Evolutionary conservation across 352 stramenopile genomes (phyloP).

Genomic region (Phytophthora palmivora): DNA sequence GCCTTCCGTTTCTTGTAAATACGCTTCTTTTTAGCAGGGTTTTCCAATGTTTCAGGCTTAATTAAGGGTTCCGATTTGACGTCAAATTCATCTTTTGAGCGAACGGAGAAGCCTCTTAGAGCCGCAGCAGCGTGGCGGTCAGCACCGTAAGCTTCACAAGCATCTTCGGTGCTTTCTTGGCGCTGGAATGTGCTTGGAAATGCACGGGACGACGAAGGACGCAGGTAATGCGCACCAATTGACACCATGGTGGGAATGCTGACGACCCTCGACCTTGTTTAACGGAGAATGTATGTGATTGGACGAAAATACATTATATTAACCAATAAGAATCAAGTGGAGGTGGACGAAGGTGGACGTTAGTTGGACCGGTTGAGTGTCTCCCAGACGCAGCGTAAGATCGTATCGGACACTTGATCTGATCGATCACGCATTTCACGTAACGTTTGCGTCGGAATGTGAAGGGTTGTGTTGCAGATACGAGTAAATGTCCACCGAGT

Average conservation of each 20-base stretch:
- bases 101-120: slow-evolving; percentile 23
- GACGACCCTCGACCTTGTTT: neutral
- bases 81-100: slow-evolving; percentile 19
- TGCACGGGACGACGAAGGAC: neutral
- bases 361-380: slow-evolving; percentile 2
- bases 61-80: slow-evolving; percentile 4
- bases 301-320: slow-evolving; percentile 3
- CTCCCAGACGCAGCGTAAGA: slow-evolving; percentile 20
- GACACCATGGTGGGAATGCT: slow-evolving; percentile 20
- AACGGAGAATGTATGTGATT: slow-evolving; percentile 6
- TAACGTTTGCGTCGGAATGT: slow-evolving; percentile 24
- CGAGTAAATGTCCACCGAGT: slow-evolving; percentile 33
- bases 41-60: neutral
- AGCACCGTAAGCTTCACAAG: slow-evolving; percentile 22
- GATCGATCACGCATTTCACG: slow-evolving; percentile 27
- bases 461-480: slow-evolving; percentile 22
- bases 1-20: slow-evolving; percentile 54
- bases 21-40: slow-evolving; percentile 33
- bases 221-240: slow-evolving; percentile 24
- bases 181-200: slow-evolving; percentile 21
- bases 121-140: slow-evolving; percentile 35
- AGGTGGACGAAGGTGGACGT: slow-evolving; percentile 7
- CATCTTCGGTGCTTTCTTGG: slow-evolving; percentile 30
- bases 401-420: slow-evolving; percentile 5
- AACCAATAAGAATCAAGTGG: slow-evolving; percentile 9